Evolutionary conservation across 805 yeast genomes (phyloP), one percentile per base, ranked within the genome.

Genomic region (Myxozyma neglecta): DNA sequence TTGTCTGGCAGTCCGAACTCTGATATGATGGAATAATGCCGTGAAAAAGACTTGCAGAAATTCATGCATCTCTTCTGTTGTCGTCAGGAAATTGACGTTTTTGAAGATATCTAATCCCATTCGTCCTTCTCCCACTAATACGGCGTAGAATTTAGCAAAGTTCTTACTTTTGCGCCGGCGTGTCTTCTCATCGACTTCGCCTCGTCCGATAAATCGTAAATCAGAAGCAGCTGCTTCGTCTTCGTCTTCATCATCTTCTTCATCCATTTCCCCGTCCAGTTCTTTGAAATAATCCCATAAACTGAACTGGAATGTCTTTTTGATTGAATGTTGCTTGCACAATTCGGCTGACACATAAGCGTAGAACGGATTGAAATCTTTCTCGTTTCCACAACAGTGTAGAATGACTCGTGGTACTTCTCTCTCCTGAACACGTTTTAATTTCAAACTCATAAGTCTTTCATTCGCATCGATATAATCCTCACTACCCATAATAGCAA

Each of bases 401-500:
- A 90, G 75, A 39, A 94, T 70, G 8, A 94, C 91, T 57, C 85
- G 82, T 2, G 97, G 96, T 34, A 94, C 88, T 69, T 94, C 99
- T 50, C 89, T 78, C 68, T 88, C 87, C 72, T 94, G 98, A 7
- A 87, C 78, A 65, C 83, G 85, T 69, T 89, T 92, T 68, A 94
- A 78, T 34, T 85, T 82, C 56, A 94, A 74, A 70, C 91, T 92
- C 70, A 90, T 96, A 40, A 94, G 70, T 64, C 91, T 88, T 16
- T 88, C 83, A 68, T 85, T 85, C 0, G 97, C 96, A 74, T 94
- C 97, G 71, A 90, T 79, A 70, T 83, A 94, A 73, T 94, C 99
- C 66, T 87, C 87, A 4, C 97, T 94, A 2, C 97, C 91, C 97
- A 96, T 92, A 8, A 94, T 85, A 42, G 96, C 90, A 29, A 96